Conservation (phyloP, 2,329 filamentous ascomycete genomes). For the Pestalotiopsis sp. region DNA sequence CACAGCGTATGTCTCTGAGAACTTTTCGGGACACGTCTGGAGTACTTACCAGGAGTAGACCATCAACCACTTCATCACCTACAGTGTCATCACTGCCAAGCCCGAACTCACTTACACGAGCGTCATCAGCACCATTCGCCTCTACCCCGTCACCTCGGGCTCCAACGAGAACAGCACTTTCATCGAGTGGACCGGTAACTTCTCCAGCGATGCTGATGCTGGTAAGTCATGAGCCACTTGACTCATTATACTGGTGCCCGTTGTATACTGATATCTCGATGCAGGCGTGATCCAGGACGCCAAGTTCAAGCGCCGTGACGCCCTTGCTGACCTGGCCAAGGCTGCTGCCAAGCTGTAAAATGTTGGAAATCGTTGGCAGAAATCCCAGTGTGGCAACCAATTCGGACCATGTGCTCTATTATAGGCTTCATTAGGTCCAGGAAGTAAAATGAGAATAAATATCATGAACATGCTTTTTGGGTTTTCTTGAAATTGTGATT, state of each 20-base stretch:
- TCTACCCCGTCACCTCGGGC: slow-evolving; percentile 68
- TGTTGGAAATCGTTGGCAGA: not conserved
- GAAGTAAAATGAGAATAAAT: not conserved
- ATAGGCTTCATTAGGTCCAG: not conserved
- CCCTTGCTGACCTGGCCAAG: slow-evolving; percentile 66
- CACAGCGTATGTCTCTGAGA: slow-evolving; percentile 57
- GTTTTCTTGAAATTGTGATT: not conserved
- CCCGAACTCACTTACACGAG: slow-evolving; percentile 68
- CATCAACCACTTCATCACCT: slow-evolving; percentile 77
- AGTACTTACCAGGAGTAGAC: slow-evolving; percentile 42
- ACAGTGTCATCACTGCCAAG: slow-evolving; percentile 69
- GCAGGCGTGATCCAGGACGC: slow-evolving; percentile 73
- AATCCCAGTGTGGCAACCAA: not conserved
- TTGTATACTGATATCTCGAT: slow-evolving; percentile 18
- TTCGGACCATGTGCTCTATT: not conserved
- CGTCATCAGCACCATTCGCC: slow-evolving; percentile 68
- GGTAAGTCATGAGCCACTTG: slow-evolving; percentile 45
- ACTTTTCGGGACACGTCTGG: not conserved
- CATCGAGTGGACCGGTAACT: slow-evolving; percentile 70
- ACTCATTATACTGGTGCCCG: not conserved
- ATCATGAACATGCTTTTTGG: not conserved
- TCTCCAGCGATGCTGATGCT: slow-evolving; percentile 71
- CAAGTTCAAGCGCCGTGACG: slow-evolving; percentile 76
- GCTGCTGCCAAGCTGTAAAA: slow-evolving; percentile 40
- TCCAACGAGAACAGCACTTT: slow-evolving; percentile 66